Base-by-base conservation (phyloP, 1,284 basidiomycete genomes). In the Tremellales sp. region DNA sequence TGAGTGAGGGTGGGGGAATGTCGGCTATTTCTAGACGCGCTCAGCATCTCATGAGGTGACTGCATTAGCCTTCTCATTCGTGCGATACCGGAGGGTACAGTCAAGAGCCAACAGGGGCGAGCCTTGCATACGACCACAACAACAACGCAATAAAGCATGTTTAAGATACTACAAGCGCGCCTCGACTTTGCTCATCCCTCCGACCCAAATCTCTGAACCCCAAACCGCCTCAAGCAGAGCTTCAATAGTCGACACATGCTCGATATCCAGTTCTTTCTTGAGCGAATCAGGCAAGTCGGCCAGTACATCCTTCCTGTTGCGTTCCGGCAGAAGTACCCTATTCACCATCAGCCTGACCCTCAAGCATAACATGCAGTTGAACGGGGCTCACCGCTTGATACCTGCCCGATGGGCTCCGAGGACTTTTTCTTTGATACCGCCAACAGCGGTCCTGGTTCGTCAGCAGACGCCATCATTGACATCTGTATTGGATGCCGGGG, bases 361-460 rank as follows among this genome's bases (percentile, higher is more conserved):
- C 29, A 8, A 33, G 29, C 8, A 33, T 8, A 8, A 33, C 29
- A 10, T n/a, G 29, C 10, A 10, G n/a, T 8, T 10, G 29, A 33
- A 33, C 29, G 8, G 10, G n/a, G n/a, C 64, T 44, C 19, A 69
- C 62, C 83, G 89, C 70, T 84, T 89, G 74, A 94, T 92, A 0
- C 89, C 89, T 2, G 90, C 89, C 8, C 91, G 82, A 68, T 94
- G 90, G 0, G 91, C 91, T 1, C 90, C 90, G 3, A 93, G 80
- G 48, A 92, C 89, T 78, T 94, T 93, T 77, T 94, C 90, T 75
- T 92, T 93, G 57, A 94, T 76, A 0, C 91, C 91, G 11, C 91
- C 91, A 3, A 96, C 91, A 2, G 90, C 87, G 0, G 91, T 81
- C 12, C 57, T 61, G 37, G 8, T 35, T 21, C 13, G 43, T 53